phyloP scores from a whole-genome alignment of 1,284 basidiomycete genomes.

The Earliella scabrosa region DNA sequence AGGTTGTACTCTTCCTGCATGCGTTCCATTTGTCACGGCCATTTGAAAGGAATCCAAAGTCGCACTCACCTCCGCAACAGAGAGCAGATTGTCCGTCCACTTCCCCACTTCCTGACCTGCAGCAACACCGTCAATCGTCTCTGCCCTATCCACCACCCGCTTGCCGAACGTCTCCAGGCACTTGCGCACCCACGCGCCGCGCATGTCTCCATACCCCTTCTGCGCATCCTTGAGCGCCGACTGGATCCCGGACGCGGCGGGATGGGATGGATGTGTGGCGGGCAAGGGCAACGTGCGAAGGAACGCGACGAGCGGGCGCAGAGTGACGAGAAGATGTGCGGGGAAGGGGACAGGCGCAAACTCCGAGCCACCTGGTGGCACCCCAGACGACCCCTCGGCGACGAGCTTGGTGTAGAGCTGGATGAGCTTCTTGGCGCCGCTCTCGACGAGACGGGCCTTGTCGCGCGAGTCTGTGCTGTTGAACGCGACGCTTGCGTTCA shows the following conservation, averaged over 20 bases:
- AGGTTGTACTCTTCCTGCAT: slow-evolving; percentile 64
- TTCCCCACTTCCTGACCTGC: slow-evolving; percentile 70
- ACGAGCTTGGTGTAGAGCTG: slow-evolving; percentile 81
- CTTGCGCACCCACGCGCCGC: slow-evolving; percentile 73
- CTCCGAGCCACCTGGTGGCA: slow-evolving; percentile 62
- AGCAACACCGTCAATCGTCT: slow-evolving; percentile 62
- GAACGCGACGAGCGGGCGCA: slow-evolving; percentile 67
- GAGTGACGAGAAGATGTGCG: slow-evolving; percentile 50
- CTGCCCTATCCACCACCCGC: slow-evolving; percentile 66
- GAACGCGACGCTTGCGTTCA: slow-evolving; percentile 81
- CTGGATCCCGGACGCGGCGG: slow-evolving; percentile 66
- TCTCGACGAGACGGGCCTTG: slow-evolving; percentile 75
- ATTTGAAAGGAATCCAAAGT: background rate
- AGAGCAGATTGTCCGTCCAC: slow-evolving; percentile 66
- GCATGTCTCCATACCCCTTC: slow-evolving; percentile 82
- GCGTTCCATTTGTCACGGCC: background rate
- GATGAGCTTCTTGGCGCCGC: slow-evolving; percentile 77
- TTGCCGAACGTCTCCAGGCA: slow-evolving; percentile 73
- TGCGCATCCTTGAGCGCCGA: slow-evolving; percentile 74
- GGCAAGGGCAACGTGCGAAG: slow-evolving; percentile 74
- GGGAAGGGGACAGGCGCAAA: slow-evolving; percentile 61
- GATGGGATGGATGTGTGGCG: slow-evolving; percentile 78
- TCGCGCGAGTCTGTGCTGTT: slow-evolving; percentile 64
- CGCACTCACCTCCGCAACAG: slow-evolving; percentile 60
- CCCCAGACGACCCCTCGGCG: slow-evolving; percentile 78